Conservation (phyloP, 768 basidiomycete genomes). For the Boletus bicolor region DNA sequence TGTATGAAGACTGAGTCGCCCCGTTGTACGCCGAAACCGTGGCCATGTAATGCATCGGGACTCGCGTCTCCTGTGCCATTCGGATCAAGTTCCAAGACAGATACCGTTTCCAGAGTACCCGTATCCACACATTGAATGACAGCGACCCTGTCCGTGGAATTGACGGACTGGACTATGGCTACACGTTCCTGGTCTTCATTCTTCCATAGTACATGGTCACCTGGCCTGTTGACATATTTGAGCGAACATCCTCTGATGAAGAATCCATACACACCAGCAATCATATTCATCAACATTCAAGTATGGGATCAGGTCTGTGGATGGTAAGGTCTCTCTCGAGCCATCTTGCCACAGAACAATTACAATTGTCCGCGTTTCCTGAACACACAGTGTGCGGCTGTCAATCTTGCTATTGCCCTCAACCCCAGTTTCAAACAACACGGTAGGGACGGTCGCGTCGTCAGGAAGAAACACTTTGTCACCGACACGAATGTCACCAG, state of each 20-base stretch:
- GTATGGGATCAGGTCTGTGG: constrained; percentile 74
- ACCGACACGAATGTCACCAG: constrained; percentile 70
- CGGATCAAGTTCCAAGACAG: constrained; percentile 85
- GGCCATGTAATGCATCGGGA: constrained; percentile 41
- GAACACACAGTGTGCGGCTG: constrained; percentile 59
- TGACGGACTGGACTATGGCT: constrained; percentile 77
- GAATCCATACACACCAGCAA: constrained; percentile 59
- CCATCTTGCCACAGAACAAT: constrained; percentile 90
- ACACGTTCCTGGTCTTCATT: constrained; percentile 62
- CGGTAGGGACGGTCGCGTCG: constrained; percentile 44
- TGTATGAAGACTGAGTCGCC: constrained; percentile 87
- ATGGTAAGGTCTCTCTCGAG: constrained; percentile 52
- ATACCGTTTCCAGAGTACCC: constrained; percentile 58
- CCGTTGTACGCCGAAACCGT: constrained; percentile 74
- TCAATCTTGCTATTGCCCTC: constrained; percentile 45
- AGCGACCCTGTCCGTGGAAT: constrained; percentile 69
- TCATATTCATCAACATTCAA: constrained; percentile 89
- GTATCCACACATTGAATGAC: constrained; percentile 57
- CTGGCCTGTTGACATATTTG: constrained; percentile 58
- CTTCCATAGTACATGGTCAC: constrained; percentile 85
- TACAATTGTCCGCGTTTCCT: constrained; percentile 65
- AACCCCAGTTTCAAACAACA: constrained; percentile 56
- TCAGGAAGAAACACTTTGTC: constrained; percentile 66
- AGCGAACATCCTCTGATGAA: neutral
- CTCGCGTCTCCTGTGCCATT: constrained; percentile 63